Conservation (phyloP, 441 rosid genomes). For the Biscutella laevigata region DNA sequence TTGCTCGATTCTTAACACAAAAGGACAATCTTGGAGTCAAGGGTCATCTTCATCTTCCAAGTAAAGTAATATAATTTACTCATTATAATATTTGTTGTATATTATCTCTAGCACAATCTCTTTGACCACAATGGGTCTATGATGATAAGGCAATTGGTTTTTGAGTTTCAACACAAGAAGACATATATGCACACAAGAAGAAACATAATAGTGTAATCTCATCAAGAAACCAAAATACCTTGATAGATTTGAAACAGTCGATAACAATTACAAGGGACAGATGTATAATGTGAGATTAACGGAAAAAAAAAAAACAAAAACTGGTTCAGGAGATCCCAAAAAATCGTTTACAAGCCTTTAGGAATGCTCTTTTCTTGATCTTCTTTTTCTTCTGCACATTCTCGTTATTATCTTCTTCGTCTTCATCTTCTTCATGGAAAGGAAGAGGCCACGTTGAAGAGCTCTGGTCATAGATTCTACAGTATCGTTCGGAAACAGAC, state of each 20-base stretch:
- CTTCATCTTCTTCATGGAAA: constrained; percentile 28
- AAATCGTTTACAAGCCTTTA: constrained; percentile 70
- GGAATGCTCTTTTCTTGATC: constrained; percentile 38
- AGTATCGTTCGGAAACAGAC: constrained; percentile 66
- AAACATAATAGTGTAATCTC: background rate
- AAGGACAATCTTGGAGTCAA: constrained; percentile 18
- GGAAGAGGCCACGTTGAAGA: constrained; percentile 38
- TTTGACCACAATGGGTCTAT: background rate
- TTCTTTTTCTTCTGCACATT: constrained; percentile 28
- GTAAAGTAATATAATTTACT: background rate
- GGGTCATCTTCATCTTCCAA: background rate
- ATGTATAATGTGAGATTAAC: constrained; percentile 3
- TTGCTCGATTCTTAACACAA: background rate
- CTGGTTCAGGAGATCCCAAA: constrained; percentile 40
- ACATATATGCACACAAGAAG: too few relatives aligned
- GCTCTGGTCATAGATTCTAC: constrained; percentile 68
- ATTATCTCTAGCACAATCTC: background rate
- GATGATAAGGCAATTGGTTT: background rate
- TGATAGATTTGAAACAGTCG: background rate
- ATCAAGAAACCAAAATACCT: background rate
- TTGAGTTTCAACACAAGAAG: background rate
- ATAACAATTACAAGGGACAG: constrained; percentile 1
- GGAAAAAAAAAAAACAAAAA: background rate
- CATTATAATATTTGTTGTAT: background rate
- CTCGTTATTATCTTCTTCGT: constrained; percentile 20